Conservation (phyloP, 2,329 filamentous ascomycete genomes). For the Phialemonium atrogriseum region DNA sequence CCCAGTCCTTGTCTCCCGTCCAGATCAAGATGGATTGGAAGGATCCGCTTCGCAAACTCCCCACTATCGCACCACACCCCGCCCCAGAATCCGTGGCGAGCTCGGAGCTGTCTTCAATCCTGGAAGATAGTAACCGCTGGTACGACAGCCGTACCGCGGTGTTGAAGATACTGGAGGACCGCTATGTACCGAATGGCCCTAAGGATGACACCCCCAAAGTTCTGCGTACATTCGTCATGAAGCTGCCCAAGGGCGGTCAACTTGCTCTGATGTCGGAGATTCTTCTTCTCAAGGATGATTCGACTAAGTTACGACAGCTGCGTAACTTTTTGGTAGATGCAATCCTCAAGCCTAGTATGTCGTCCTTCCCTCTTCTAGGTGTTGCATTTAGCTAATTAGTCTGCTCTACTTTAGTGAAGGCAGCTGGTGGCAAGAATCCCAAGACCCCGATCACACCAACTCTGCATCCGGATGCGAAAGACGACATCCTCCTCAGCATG, state of each 20-base stretch:
- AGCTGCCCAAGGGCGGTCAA: too few relatives aligned
- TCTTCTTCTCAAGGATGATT: not conserved
- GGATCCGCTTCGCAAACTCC: too few relatives aligned
- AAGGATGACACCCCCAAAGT: conserved; percentile 1
- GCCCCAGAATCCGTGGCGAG: too few relatives aligned
- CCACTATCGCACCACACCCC: too few relatives aligned
- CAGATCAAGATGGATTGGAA: too few relatives aligned
- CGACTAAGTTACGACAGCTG: conserved; percentile 3
- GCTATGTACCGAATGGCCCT: too few relatives aligned
- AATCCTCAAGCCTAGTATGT: conserved; percentile 6
- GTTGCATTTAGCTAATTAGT: not conserved
- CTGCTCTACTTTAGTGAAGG: conserved; percentile 3
- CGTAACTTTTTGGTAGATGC: conserved; percentile 6
- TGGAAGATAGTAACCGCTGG: too few relatives aligned
- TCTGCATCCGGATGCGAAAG: not conserved
- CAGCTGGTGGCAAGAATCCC: conserved; percentile 3
- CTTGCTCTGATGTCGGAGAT: too few relatives aligned
- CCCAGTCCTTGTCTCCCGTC: too few relatives aligned
- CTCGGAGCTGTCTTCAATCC: too few relatives aligned
- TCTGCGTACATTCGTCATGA: not conserved
- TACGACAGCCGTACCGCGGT: too few relatives aligned
- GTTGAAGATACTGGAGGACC: too few relatives aligned
- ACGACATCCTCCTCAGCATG: not conserved
- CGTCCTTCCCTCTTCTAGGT: not conserved
- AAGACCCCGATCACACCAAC: not conserved